A percentile compares a stretch with the other conserved stretches of the same genome.
Evolutionary conservation across 805 yeast genomes (phyloP).

Genomic region (Starmerella khaoyaiensis): DNA sequence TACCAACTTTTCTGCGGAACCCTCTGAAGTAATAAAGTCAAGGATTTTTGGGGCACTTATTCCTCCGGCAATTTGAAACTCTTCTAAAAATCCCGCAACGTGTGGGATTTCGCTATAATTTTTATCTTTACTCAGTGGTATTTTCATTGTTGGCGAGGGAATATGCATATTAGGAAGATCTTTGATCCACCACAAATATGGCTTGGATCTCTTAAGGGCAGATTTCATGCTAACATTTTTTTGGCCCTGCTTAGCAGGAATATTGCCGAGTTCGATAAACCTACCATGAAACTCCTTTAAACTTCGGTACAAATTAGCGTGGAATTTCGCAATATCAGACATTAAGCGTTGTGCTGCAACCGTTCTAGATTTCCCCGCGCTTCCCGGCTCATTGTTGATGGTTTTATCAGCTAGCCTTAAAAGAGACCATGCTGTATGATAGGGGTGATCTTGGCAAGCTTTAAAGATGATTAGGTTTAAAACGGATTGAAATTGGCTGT

Average conservation of each 20-base stretch:
- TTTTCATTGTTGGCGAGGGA: constrained; percentile 54
- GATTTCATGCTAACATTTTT: neutral
- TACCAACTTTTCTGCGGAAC: constrained; percentile 44
- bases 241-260: neutral
- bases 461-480: constrained; percentile 5
- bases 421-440: constrained; percentile 15
- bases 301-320: neutral
- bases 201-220: neutral
- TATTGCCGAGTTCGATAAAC: neutral
- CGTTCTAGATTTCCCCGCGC: neutral
- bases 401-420: constrained; percentile 4
- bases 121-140: constrained; percentile 34
- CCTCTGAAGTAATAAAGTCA: constrained; percentile 42
- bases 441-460: constrained; percentile 9
- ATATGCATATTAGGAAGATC: constrained; percentile 34
- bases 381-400: neutral
- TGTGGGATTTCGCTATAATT: constrained; percentile 37
- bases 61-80: constrained; percentile 65
- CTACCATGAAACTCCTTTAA: neutral
- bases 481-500: constrained; percentile 47
- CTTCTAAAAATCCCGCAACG: constrained; percentile 35
- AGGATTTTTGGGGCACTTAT: constrained; percentile 77
- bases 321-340: too few relatives aligned
- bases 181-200: constrained; percentile 47
- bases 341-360: constrained; percentile 2